phyloP scores from a whole-genome alignment of 768 basidiomycete genomes.

The Phylloporus sp. region DNA sequence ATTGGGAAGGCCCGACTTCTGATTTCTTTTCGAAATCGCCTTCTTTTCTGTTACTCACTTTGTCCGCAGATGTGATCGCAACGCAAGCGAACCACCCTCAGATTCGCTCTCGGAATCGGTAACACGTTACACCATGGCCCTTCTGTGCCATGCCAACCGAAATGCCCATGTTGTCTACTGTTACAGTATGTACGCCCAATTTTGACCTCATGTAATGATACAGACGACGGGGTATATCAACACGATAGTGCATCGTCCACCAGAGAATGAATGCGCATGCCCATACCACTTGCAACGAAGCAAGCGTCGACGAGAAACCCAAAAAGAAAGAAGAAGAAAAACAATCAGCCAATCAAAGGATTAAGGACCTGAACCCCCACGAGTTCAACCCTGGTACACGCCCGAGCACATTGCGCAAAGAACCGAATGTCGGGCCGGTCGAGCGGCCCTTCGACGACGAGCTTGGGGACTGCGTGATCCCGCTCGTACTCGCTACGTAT shows the following conservation, averaged over 20 bases:
- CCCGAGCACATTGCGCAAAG: slow-evolving; percentile 12
- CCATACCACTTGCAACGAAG: not conserved
- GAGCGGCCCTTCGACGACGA: slow-evolving; percentile 17
- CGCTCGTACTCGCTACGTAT: slow-evolving; percentile 10
- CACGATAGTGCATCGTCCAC: not conserved
- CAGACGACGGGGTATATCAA: not conserved
- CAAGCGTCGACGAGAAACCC: too few relatives aligned
- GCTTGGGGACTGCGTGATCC: slow-evolving; percentile 8
- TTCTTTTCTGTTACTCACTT: not conserved
- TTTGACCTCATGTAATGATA: slow-evolving; percentile 1
- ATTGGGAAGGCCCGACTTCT: slow-evolving; percentile 41
- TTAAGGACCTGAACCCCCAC: not conserved
- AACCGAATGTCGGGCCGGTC: slow-evolving; percentile 14
- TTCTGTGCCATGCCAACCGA: not conserved
- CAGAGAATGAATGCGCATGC: not conserved
- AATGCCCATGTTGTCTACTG: not conserved
- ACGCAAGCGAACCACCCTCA: not conserved
- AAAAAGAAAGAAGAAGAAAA: not conserved
- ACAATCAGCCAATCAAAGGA: slow-evolving; percentile 1
- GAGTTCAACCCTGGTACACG: slow-evolving; percentile 16
- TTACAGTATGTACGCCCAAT: slow-evolving; percentile 7
- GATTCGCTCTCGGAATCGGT: not conserved
- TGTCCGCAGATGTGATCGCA: not conserved
- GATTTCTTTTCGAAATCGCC: slow-evolving; percentile 18
- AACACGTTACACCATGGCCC: not conserved